These are phyloP conservation scores for Athelia psychrophila DNA, from an alignment of 1,284 basidiomycete genomes.

Conservation along the genomic window DNA sequence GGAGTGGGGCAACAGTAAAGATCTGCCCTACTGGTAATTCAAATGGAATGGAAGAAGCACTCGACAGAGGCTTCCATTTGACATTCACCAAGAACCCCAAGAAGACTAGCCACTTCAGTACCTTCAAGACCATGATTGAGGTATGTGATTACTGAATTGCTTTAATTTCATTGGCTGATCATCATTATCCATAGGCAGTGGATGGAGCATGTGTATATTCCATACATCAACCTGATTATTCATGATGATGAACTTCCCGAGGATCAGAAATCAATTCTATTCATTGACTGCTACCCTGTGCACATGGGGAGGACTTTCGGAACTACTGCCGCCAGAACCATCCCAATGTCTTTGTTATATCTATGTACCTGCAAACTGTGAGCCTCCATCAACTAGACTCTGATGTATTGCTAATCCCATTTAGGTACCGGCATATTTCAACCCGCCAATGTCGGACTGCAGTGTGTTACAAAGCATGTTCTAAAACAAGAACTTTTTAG, in stretches of 20 bases:
- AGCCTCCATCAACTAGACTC: neutral
- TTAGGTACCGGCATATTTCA: slow-evolving; percentile 5
- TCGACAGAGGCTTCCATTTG: slow-evolving; percentile 16
- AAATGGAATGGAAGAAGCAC: slow-evolving; percentile 13
- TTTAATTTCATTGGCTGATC: too few species aligned
- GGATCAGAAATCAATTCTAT: slow-evolving; percentile 19
- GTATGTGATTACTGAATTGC: neutral
- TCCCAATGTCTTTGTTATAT: slow-evolving; percentile 20
- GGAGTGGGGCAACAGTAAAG: slow-evolving; percentile 14
- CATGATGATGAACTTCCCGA: slow-evolving; percentile 4
- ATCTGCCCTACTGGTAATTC: slow-evolving; percentile 15
- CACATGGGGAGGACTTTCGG: slow-evolving; percentile 20
- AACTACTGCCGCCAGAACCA: slow-evolving; percentile 8
- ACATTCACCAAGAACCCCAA: slow-evolving; percentile 14
- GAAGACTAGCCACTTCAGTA: slow-evolving; percentile 17
- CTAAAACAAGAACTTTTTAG: slow-evolving; percentile 16
- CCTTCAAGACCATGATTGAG: slow-evolving; percentile 13
- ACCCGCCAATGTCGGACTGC: slow-evolving; percentile 16
- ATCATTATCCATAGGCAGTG: too few species aligned
- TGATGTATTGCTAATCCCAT: neutral
- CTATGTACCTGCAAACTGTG: slow-evolving; percentile 20
- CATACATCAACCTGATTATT: slow-evolving; percentile 9
- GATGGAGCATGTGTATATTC: slow-evolving; percentile 12
- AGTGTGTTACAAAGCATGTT: slow-evolving; percentile 16
- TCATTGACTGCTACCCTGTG: slow-evolving; percentile 23